These are phyloP conservation scores for Saxispiralis lemnorum DNA, from an alignment of 495 filamentous ascomycete species.

Conservation along the genomic window DNA sequence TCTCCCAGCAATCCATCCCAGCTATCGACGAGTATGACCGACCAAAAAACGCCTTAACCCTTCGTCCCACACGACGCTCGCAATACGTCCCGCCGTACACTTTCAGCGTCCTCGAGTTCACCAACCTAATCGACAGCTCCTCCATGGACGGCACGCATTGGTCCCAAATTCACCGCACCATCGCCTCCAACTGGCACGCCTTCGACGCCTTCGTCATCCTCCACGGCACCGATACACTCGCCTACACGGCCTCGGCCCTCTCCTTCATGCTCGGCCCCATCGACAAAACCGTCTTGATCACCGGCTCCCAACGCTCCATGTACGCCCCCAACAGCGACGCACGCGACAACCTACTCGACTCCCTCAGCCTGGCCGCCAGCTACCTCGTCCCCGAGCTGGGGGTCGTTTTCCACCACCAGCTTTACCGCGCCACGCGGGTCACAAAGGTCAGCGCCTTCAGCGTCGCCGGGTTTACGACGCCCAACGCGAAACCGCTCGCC, in stretches of 20 bases:
- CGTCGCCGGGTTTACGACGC: conserved; percentile 74
- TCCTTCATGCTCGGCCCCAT: conserved; percentile 90
- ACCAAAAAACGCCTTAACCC: conserved; percentile 30
- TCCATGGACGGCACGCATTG: conserved; percentile 83
- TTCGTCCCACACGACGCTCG: conserved; percentile 64
- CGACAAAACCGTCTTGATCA: conserved; percentile 81
- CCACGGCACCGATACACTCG: conserved; percentile 89
- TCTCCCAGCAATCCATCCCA: conserved; percentile 11
- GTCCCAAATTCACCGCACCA: conserved; percentile 59
- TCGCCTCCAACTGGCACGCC: conserved; percentile 62
- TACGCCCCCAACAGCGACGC: conserved; percentile 85
- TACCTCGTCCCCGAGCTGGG: conserved; percentile 95
- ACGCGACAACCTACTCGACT: conserved; percentile 85
- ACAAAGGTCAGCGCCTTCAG: conserved; percentile 79
- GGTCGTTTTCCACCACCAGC: conserved; percentile 81
- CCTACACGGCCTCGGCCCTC: conserved; percentile 80
- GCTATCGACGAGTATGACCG: background rate
- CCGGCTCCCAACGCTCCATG: conserved; percentile 84
- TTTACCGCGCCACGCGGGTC: conserved; percentile 80
- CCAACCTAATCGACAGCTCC: conserved; percentile 72
- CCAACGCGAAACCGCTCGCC: conserved; percentile 67
- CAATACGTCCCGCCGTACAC: conserved; percentile 48
- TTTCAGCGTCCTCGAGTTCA: conserved; percentile 76
- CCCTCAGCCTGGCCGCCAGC: conserved; percentile 83
- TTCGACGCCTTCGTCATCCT: conserved; percentile 92